Evolutionary conservation across 2,329 filamentous ascomycete genomes (phyloP).

Genomic region (Graphilbum fragrans): DNA sequence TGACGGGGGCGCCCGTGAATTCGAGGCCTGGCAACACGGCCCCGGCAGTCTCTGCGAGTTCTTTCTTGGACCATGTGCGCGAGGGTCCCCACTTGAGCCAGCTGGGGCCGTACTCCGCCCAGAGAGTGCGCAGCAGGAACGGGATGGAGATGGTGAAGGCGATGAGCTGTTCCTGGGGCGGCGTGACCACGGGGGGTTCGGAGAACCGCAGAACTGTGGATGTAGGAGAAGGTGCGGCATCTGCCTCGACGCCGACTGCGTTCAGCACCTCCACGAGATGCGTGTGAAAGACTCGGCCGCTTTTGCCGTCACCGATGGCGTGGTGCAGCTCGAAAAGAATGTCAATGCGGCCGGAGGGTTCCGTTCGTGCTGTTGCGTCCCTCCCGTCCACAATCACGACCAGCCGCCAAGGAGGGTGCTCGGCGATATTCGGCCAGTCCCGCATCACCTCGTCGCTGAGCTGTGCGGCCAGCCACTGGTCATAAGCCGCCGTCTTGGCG

Average conservation of each 20-base stretch:
- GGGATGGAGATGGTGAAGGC: slow-evolving; percentile 24
- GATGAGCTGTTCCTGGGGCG: slow-evolving; percentile 27
- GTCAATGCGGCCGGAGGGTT: slow-evolving; percentile 19
- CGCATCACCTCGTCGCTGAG: slow-evolving; percentile 27
- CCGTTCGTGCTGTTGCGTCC: too few relatives aligned
- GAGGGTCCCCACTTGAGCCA: too few relatives aligned
- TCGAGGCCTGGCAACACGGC: slow-evolving; percentile 6
- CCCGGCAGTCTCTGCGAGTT: slow-evolving; percentile 7
- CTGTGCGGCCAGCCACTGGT: slow-evolving; percentile 18
- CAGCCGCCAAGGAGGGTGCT: slow-evolving; percentile 34
- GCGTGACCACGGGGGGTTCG: slow-evolving; percentile 19
- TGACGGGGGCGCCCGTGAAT: slow-evolving; percentile 24
- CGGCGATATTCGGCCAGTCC: slow-evolving; percentile 26
- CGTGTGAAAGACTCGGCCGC: slow-evolving; percentile 35
- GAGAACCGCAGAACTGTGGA: slow-evolving; percentile 18
- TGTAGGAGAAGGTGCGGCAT: background rate
- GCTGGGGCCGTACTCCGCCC: slow-evolving; percentile 27
- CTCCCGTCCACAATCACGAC: slow-evolving; percentile 20
- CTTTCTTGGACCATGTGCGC: too few relatives aligned
- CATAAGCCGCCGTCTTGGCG: slow-evolving; percentile 12
- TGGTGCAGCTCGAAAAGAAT: slow-evolving; percentile 40
- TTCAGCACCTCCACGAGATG: slow-evolving; percentile 31
- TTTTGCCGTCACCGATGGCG: slow-evolving; percentile 37
- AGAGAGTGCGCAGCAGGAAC: slow-evolving; percentile 28
- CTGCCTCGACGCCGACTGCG: background rate